phyloP scores from a whole-genome alignment of 768 basidiomycete genomes.

The Xerocomellus intermedius region DNA sequence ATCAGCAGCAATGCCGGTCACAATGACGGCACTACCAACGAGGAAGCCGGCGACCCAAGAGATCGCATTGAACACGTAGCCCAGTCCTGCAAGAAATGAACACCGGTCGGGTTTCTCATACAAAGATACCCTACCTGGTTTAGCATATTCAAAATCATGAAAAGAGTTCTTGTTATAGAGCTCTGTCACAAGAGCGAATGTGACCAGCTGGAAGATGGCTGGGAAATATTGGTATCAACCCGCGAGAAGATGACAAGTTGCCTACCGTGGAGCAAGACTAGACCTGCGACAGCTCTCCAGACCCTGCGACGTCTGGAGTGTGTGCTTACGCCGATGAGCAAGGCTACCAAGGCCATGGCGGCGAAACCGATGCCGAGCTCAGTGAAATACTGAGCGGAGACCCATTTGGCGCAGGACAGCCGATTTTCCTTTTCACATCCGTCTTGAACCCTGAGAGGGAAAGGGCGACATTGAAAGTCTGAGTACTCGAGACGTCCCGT shows the following conservation, averaged over 20 bases:
- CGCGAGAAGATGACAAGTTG: not conserved
- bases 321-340: conserved; percentile 70
- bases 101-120: not conserved
- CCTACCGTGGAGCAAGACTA: conserved; percentile 61
- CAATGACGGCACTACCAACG: conserved; percentile 51
- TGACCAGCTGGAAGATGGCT: conserved; percentile 60
- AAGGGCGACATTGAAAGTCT: conserved; percentile 60
- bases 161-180: conserved; percentile 47
- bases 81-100: conserved; percentile 45
- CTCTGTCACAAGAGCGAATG: conserved; percentile 65
- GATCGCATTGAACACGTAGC: conserved; percentile 55
- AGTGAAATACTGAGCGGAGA: conserved; percentile 64
- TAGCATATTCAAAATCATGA: conserved; percentile 55
- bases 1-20: conserved; percentile 57
- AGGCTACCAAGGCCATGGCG: conserved; percentile 51
- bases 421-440: conserved; percentile 52
- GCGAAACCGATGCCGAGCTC: conserved; percentile 67
- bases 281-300: conserved; percentile 69
- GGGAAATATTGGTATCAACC: not conserved
- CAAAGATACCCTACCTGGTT: conserved; percentile 46
- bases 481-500: conserved; percentile 49
- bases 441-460: conserved; percentile 54
- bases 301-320: conserved; percentile 71
- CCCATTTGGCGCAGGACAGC: conserved; percentile 65
- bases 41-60: conserved; percentile 61